A percentile compares a stretch with the other conserved stretches of the same genome.
Conservation (phyloP, 805 yeast genomes). For the Spathaspora girioi region DNA sequence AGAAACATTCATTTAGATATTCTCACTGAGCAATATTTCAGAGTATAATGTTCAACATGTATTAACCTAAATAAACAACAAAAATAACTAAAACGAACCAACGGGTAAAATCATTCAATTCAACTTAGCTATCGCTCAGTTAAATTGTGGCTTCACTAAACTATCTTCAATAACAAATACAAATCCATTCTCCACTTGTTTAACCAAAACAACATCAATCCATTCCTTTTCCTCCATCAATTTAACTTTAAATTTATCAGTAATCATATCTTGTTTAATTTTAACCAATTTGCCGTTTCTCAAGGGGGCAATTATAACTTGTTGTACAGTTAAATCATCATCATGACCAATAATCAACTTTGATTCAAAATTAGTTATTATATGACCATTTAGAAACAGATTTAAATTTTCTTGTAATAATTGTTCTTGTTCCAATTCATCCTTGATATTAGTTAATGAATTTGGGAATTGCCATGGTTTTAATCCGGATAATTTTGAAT, state of each 20-base stretch:
- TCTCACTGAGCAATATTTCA: no score
- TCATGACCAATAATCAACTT: constrained; percentile 13
- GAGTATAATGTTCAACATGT: no score
- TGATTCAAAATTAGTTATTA: constrained; percentile 33
- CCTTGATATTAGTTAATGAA: constrained; percentile 10
- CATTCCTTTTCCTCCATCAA: constrained; percentile 7
- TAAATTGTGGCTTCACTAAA: constrained; percentile 20
- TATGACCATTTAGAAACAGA: constrained; percentile 61
- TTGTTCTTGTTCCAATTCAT: constrained; percentile 30
- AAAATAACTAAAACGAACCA: neutral
- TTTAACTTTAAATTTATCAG: constrained; percentile 15
- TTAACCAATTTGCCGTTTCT: constrained; percentile 18
- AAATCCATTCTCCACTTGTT: constrained; percentile 37
- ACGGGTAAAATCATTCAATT: neutral
- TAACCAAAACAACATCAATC: constrained; percentile 22
- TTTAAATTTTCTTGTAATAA: constrained; percentile 49
- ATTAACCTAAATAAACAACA: no score
- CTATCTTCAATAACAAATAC: constrained; percentile 35
- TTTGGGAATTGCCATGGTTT: constrained; percentile 87
- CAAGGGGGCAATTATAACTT: constrained; percentile 13
- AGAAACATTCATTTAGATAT: no score
- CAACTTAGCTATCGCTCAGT: neutral
- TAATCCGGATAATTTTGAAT: constrained; percentile 38
- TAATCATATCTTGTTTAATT: constrained; percentile 15
- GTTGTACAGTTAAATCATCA: constrained; percentile 2